A percentile compares a stretch with the other conserved stretches of the same genome.
These are phyloP conservation scores for Cryptococcus sp. DNA, from an alignment of 1,284 basidiomycete species.

Conservation along the genomic window DNA sequence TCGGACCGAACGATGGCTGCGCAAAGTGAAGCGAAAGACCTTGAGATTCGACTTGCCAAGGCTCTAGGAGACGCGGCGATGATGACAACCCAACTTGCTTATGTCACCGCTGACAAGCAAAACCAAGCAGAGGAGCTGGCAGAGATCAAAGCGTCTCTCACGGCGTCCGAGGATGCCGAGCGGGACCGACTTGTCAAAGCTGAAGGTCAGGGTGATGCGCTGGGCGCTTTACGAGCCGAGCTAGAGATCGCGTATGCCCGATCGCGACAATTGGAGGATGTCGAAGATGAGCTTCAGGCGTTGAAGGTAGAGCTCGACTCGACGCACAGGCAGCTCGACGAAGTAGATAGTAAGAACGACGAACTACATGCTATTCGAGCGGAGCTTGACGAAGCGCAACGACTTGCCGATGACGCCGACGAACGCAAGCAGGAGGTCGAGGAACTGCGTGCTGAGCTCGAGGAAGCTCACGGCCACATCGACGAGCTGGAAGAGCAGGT, in stretches of 20 bases:
- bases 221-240: slow-evolving; percentile 8
- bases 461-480: not conserved
- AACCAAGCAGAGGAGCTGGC: slow-evolving; percentile 11
- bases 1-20: slow-evolving; percentile 26
- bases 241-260: not conserved
- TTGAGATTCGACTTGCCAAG: slow-evolving; percentile 40
- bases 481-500: not conserved
- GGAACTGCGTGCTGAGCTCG: not conserved
- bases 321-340: not conserved
- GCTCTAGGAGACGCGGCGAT: slow-evolving; percentile 25
- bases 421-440: not conserved
- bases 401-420: slow-evolving; percentile 9
- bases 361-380: slow-evolving; percentile 2
- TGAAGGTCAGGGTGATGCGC: slow-evolving; percentile 1
- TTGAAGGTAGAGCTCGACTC: not conserved
- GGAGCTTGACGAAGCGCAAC: slow-evolving; percentile 16
- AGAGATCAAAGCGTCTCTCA: not conserved
- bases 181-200: slow-evolving; percentile 11
- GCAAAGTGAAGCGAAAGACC: slow-evolving; percentile 30
- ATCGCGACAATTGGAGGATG: not conserved
- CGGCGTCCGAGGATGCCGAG: slow-evolving; percentile 11
- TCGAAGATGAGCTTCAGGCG: not conserved
- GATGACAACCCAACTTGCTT: slow-evolving; percentile 15
- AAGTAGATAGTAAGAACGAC: slow-evolving; percentile 5
- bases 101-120: slow-evolving; percentile 4